Evolutionary conservation across 352 stramenopile species (phyloP).

Genomic region (Globisporangium nunn): DNA sequence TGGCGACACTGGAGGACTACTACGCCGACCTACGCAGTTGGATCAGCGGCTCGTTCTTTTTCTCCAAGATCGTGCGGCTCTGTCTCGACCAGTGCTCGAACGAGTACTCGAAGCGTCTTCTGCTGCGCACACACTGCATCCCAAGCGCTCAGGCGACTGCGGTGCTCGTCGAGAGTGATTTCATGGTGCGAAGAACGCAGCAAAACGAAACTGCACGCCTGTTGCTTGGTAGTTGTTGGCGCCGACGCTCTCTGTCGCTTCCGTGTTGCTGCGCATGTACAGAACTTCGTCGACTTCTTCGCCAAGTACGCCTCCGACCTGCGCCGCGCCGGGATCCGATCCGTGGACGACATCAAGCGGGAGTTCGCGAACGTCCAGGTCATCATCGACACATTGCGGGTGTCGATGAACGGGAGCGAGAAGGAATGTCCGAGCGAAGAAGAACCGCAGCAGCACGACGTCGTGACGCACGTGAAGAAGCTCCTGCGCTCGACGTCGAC

Average conservation of each 20-base stretch:
- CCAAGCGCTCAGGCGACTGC: constrained; percentile 26
- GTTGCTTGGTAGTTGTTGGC: not conserved
- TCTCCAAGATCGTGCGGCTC: constrained; percentile 68
- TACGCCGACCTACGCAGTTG: constrained; percentile 61
- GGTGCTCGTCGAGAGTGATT: constrained; percentile 46
- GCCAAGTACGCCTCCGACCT: constrained; percentile 58
- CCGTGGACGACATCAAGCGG: constrained; percentile 54
- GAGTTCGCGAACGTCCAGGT: constrained; percentile 49
- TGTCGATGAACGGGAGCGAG: constrained; percentile 18
- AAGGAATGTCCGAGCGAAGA: constrained; percentile 8
- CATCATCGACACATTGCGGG: constrained; percentile 37
- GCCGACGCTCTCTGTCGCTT: too few species aligned
- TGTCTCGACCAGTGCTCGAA: constrained; percentile 60
- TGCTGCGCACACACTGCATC: constrained; percentile 56
- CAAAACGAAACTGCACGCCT: too few species aligned
- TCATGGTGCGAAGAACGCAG: constrained; percentile 1
- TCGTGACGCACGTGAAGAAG: constrained; percentile 50
- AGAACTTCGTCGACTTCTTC: constrained; percentile 72
- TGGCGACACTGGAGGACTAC: constrained; percentile 78
- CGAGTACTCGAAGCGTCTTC: constrained; percentile 56
- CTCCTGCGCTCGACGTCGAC: constrained; percentile 57
- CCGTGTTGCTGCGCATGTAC: not conserved
- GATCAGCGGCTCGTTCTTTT: constrained; percentile 83
- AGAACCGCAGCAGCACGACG: constrained; percentile 18
- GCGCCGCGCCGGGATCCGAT: constrained; percentile 61